These are phyloP conservation scores for Neurospora sp. DNA, from an alignment of 495 filamentous ascomycete genomes.

Conservation along the genomic window DNA sequence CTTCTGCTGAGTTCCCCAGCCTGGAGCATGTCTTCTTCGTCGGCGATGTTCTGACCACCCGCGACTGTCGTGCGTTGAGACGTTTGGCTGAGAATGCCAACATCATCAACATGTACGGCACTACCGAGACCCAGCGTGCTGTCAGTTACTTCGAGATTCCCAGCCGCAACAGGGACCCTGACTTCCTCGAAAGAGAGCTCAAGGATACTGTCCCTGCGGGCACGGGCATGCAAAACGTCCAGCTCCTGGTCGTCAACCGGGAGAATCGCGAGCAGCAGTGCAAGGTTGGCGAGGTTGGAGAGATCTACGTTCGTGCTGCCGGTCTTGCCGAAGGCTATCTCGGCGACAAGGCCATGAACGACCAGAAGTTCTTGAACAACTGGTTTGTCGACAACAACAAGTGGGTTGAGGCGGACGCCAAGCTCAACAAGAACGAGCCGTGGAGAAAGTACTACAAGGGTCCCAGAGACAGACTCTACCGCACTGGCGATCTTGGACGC, in stretches of 20 bases:
- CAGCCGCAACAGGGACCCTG: conserved; percentile 53
- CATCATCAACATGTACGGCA: conserved; percentile 89
- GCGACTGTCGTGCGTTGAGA: conserved; percentile 73
- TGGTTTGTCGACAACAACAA: conserved; percentile 74
- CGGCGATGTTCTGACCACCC: conserved; percentile 80
- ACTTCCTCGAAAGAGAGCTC: conserved; percentile 54
- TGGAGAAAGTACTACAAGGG: conserved; percentile 79
- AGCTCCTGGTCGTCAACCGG: conserved; percentile 81
- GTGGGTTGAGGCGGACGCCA: conserved; percentile 59
- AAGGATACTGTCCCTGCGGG: conserved; percentile 80
- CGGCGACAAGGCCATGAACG: conserved; percentile 56
- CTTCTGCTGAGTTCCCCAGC: conserved; percentile 62
- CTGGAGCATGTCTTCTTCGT: conserved; percentile 87
- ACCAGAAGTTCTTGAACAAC: conserved; percentile 75
- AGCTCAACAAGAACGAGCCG: conserved; percentile 44
- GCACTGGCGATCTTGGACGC: conserved; percentile 70
- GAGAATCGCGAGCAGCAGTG: conserved; percentile 64
- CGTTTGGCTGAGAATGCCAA: conserved; percentile 66
- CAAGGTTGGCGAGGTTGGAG: conserved; percentile 70
- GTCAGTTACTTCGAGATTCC: conserved; percentile 85
- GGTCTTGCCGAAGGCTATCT: conserved; percentile 87
- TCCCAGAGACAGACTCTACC: conserved; percentile 77
- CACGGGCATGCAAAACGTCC: conserved; percentile 85
- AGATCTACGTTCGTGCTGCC: conserved; percentile 81
- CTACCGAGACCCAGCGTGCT: conserved; percentile 79